Percentiles rank a stretch among this genome's conserved stretches.
Conservation (phyloP, 352 stramenopile species). For the Phytophthora cactorum region DNA sequence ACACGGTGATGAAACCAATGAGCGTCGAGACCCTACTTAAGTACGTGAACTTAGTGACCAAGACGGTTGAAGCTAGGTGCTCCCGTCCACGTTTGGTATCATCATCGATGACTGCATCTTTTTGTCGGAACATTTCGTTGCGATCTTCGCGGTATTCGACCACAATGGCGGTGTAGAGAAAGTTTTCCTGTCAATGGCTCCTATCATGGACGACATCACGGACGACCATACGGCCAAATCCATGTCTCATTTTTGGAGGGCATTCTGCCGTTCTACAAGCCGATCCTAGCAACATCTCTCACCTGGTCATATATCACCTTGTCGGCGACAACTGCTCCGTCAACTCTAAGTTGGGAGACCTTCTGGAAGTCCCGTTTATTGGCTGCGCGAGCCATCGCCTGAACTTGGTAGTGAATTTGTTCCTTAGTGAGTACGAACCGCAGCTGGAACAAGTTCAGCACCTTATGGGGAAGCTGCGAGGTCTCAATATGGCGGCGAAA, state of each 20-base stretch:
- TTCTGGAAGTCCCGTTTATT: slow-evolving; percentile 8
- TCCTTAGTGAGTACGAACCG: slow-evolving; percentile 3
- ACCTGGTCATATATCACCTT: too few species aligned
- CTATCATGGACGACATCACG: not conserved
- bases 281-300: too few species aligned
- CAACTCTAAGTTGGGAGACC: not conserved
- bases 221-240: not conserved
- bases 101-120: slow-evolving; percentile 5
- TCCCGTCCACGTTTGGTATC: too few species aligned
- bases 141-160: slow-evolving; percentile 2
- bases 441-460: slow-evolving; percentile 2
- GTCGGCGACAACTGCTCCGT: slow-evolving; percentile 9
- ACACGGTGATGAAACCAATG: slow-evolving; percentile 5
- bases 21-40: slow-evolving; percentile 8
- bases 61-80: too few species aligned
- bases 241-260: not conserved
- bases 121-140: slow-evolving; percentile 4
- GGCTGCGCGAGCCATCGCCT: not conserved
- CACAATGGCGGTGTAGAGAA: slow-evolving; percentile 4
- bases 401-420: not conserved
- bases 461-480: slow-evolving; percentile 14
- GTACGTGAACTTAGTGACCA: not conserved
- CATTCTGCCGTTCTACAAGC: not conserved
- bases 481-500: not conserved
- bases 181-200: not conserved